Base-by-base conservation (phyloP, 345 rosid genomes). In the Hirschfeldia incana region DNA sequence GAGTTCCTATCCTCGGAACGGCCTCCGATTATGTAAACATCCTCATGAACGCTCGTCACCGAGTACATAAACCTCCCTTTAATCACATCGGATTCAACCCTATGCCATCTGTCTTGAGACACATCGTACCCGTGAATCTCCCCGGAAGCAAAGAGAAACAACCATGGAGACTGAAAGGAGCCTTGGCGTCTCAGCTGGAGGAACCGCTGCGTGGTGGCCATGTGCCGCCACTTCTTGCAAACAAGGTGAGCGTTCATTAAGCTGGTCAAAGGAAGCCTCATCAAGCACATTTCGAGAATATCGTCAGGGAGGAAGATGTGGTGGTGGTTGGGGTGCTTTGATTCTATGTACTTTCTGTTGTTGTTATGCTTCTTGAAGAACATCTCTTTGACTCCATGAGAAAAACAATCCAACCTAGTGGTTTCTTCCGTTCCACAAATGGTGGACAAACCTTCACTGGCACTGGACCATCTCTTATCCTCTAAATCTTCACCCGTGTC, bases 1-100 rank as follows among this genome's bases (percentile, higher is more conserved):
- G 98, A 89, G 85, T 90, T 90, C 76, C 92, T 83, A 39, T 94
- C 98, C 62, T 89, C 84, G 21, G 98, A 93, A 83, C 98, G 89
- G 29, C 99, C 99, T 37, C 99, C 99, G 33, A 95, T 85, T 5
- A 95, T 46, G 77, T 87, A 95, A 62, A 93, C 78, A 67, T 95
- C 97, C 61, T 95, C 98, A 70, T 83, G 85, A 73, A 91, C 76
- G 75, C 87, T 87, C 9, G 89, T 85, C 75, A 93, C 92, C 2
- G 98, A 88, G 83, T 91, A 95, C 98, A 93, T 88, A 81, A 86
- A 93, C 81, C 94, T 86, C 69, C 98, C 98, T 76, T 81, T 90
- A 46, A 95, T 86, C 51, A 87, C 72, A 74, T 84, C 90, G 7
- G 94, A 83, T 57, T 88, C 87, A 70, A 95, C 77, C 84, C 63